Evolutionary conservation across 768 basidiomycete species (phyloP).

Genomic region (Serendipita sp.): DNA sequence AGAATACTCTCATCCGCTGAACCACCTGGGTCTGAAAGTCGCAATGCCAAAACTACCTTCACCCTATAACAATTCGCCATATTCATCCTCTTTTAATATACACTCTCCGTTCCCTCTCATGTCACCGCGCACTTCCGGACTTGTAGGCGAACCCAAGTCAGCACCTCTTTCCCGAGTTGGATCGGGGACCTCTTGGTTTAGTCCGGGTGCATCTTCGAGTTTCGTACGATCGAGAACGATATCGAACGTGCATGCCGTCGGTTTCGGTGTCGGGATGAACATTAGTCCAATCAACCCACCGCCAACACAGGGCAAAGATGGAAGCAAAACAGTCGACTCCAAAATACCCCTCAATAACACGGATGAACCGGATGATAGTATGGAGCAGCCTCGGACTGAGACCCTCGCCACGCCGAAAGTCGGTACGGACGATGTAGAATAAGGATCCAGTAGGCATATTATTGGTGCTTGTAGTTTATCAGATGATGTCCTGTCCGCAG

Average conservation of each 20-base stretch:
- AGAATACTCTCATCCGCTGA: not conserved
- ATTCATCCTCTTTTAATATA: not conserved
- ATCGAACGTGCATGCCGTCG: not conserved
- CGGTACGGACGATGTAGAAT: too few relatives aligned
- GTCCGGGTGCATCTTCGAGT: not conserved
- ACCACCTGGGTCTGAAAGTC: not conserved
- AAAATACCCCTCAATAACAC: not conserved
- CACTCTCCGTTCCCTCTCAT: not conserved
- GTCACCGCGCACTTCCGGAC: not conserved
- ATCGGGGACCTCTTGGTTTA: not conserved
- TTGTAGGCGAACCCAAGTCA: not conserved
- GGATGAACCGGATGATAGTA: too few relatives aligned
- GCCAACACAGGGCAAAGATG: not conserved
- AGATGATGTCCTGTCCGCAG: too few relatives aligned
- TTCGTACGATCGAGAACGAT: not conserved
- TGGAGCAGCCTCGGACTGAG: too few relatives aligned
- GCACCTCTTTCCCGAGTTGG: not conserved
- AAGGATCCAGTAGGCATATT: too few relatives aligned
- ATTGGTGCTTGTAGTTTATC: too few relatives aligned
- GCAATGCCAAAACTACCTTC: not conserved
- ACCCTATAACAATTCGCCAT: not conserved
- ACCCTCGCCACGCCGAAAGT: too few relatives aligned
- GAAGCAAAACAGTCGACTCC: not conserved
- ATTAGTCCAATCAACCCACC: not conserved
- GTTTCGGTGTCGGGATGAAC: not conserved